phyloP scores from a whole-genome alignment of 2,329 filamentous ascomycete species.

The Thelonectria rubi region DNA sequence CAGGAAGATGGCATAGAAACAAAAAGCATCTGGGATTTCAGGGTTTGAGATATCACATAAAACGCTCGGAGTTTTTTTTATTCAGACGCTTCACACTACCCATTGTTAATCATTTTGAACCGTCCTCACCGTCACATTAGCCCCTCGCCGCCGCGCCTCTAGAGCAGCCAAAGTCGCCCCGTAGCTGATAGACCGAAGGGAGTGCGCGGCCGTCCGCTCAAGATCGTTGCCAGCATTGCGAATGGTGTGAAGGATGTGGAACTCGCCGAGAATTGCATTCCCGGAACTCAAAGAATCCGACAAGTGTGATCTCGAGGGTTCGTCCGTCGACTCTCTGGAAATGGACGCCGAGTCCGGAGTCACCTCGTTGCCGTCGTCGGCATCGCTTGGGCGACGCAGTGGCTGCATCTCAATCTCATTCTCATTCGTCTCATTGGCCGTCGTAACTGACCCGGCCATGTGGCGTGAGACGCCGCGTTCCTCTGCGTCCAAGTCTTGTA shows the following conservation, averaged over 20 bases:
- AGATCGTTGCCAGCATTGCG: constrained; percentile 57
- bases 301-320: constrained; percentile 50
- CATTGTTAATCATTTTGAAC: constrained; percentile 34
- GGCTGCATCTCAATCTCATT: constrained; percentile 58
- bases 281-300: constrained; percentile 63
- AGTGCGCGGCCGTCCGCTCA: constrained; percentile 59
- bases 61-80: constrained; percentile 15
- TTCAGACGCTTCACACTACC: constrained; percentile 17
- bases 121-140: constrained; percentile 33
- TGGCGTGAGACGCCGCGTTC: constrained; percentile 61
- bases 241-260: constrained; percentile 61
- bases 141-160: constrained; percentile 53
- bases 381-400: constrained; percentile 37
- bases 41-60: constrained; percentile 25
- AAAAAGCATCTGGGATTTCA: constrained; percentile 26
- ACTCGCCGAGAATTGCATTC: constrained; percentile 63
- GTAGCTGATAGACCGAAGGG: constrained; percentile 64
- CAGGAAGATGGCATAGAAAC: constrained; percentile 76
- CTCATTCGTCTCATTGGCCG: constrained; percentile 50
- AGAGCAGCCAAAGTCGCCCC: constrained; percentile 63
- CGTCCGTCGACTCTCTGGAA: constrained; percentile 41
- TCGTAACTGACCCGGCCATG: constrained; percentile 47
- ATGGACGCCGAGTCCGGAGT: constrained; percentile 43
- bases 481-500: constrained; percentile 65
- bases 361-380: constrained; percentile 36